Evolutionary conservation across 305 asterid species (phyloP).

Genomic region (Salvia sclarea): DNA sequence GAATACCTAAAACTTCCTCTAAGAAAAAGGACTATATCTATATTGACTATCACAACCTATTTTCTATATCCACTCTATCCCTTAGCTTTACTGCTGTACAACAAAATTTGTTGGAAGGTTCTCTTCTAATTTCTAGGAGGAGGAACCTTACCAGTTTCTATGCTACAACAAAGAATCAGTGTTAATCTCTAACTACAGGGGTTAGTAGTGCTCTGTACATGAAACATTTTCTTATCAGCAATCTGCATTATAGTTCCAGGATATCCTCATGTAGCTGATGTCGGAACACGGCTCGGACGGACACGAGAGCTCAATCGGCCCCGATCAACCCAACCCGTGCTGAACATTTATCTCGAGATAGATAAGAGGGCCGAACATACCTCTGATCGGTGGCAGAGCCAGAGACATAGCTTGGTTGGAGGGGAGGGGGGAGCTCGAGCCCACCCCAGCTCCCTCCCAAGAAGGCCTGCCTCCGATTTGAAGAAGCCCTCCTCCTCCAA

Average conservation of each 20-base stretch:
- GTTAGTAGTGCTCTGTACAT: conserved; percentile 48
- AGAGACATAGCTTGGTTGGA: background rate
- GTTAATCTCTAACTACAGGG: conserved; percentile 48
- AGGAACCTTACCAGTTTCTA: conserved; percentile 47
- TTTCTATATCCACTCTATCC: conserved; percentile 36
- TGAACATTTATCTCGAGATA: conserved; percentile 31
- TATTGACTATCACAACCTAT: conserved; percentile 38
- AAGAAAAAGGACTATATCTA: conserved; percentile 36
- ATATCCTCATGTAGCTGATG: conserved; percentile 30
- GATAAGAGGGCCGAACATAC: conserved; percentile 28
- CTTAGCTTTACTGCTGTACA: conserved; percentile 47
- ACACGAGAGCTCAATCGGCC: conserved; percentile 16
- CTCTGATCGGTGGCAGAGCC: conserved; percentile 11
- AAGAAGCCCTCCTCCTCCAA: conserved; percentile 30
- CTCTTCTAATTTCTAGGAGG: conserved; percentile 13
- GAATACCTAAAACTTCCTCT: conserved; percentile 31
- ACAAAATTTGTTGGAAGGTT: conserved; percentile 39
- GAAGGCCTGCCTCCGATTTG: conserved; percentile 27
- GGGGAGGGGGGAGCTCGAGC: background rate
- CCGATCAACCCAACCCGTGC: conserved; percentile 27
- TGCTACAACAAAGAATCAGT: conserved; percentile 61
- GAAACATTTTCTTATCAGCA: conserved; percentile 39
- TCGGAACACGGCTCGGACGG: conserved; percentile 18
- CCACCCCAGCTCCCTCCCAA: background rate
- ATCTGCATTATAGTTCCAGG: conserved; percentile 35